Base-by-base conservation (phyloP, 768 basidiomycete species). In the Megacollybia marginata region DNA sequence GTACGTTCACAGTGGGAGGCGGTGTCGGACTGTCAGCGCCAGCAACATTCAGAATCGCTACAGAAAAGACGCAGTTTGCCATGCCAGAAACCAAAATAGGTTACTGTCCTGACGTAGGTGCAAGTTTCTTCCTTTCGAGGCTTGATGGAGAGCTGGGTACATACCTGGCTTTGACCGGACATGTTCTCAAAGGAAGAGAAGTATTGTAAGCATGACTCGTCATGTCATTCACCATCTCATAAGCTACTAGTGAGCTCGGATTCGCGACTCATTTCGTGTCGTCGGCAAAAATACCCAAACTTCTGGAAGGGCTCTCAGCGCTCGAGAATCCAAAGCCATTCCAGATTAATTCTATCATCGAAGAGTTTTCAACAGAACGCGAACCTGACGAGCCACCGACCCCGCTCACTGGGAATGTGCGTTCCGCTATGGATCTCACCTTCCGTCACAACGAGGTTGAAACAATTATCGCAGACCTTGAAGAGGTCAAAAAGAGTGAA, bases 21-120 rank as follows among this genome's bases (percentile, higher is more conserved):
- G 96, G 96, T 45, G 90, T 88, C 18, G 96, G 96, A 35, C 80
- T 99, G 44, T 74, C 81, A 35, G 80, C 85, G 10, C 79, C 85
- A 50, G 95, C 94, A 4, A 78, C 85, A 0, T 93, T 98, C 67
- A 79, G 96, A 52, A 78, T 99, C 49, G 94, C 94, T 4, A 98
- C 95, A 3, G 92, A 95, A 64, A 88, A 87, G 23, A 96, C 94
- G 0, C 51, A 78, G 1, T 89, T 97, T 63, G 86, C 92, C 6
- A 98, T 98, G 96, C 96, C 96, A 13, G 96, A 99, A 70, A 92
- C 89, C 11, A 88, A 87, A 59, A 92, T 93, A 58, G 88, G 87
- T 42, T 92, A 89, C 62, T 82, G 70, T 55, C 94, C 95, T 28
- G 95, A 99, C 66, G 94, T 99, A 20, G 96, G 96, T 16, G 87